phyloP scores from a whole-genome alignment of 768 basidiomycete genomes.

The Russula sp. region DNA sequence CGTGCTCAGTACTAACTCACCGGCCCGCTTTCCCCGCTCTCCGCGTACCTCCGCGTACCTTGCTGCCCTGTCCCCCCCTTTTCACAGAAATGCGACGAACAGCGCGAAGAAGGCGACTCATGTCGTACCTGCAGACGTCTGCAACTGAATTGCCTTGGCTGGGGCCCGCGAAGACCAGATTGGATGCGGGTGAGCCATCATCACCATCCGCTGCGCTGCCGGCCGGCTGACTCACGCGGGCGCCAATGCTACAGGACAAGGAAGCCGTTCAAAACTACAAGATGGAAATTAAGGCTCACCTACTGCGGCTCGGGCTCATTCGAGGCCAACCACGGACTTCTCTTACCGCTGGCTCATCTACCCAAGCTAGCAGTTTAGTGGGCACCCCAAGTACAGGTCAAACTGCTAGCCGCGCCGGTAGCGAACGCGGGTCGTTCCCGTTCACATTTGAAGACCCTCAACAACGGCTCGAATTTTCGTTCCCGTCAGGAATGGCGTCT shows the following conservation, averaged over 20 bases:
- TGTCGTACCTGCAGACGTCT: slow-evolving; percentile 78
- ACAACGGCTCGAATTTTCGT: slow-evolving; percentile 14
- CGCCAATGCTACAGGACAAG: slow-evolving; percentile 56
- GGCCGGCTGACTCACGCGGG: slow-evolving; percentile 16
- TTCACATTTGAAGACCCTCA: slow-evolving; percentile 14
- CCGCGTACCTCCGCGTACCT: not conserved
- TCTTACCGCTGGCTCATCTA: slow-evolving; percentile 38
- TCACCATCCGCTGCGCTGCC: slow-evolving; percentile 14
- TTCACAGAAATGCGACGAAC: slow-evolving; percentile 81
- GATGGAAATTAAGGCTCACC: slow-evolving; percentile 75
- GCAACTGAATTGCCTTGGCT: slow-evolving; percentile 76
- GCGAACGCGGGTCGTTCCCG: slow-evolving; percentile 16
- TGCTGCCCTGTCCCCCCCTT: slow-evolving; percentile 2
- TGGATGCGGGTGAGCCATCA: slow-evolving; percentile 68
- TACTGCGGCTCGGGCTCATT: slow-evolving; percentile 71
- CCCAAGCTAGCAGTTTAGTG: slow-evolving; percentile 20
- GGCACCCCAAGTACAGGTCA: not conserved
- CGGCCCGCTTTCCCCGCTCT: slow-evolving; percentile 18
- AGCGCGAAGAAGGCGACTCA: slow-evolving; percentile 64
- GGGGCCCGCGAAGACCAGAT: slow-evolving; percentile 80
- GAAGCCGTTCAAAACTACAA: slow-evolving; percentile 77
- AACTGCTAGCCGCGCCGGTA: not conserved
- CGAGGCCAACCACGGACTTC: slow-evolving; percentile 69
- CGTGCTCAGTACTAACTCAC: slow-evolving; percentile 19
- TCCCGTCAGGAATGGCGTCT: slow-evolving; percentile 20